phyloP scores from a whole-genome alignment of 257 asterid species.

The Gentiana macrophylla region DNA sequence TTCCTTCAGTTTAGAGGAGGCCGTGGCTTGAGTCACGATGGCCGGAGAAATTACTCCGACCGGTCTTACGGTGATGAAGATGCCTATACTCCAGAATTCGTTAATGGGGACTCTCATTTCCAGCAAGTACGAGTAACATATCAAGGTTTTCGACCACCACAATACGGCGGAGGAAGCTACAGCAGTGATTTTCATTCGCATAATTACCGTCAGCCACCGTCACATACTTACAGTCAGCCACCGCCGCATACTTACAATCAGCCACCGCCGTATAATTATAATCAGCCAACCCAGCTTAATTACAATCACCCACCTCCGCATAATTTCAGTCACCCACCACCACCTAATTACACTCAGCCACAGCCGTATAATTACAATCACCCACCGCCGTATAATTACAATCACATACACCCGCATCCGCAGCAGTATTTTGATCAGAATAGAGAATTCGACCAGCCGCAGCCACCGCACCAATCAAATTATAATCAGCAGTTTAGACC shows the following conservation, averaged over 20 bases:
- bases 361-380: background rate
- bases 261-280: background rate
- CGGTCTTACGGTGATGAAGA: constrained; percentile 17
- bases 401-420: constrained; percentile 2
- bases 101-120: constrained; percentile 55
- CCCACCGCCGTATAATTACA: constrained; percentile 1
- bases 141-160: constrained; percentile 36
- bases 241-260: background rate
- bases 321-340: constrained; percentile 4
- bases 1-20: constrained; percentile 37
- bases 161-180: constrained; percentile 5
- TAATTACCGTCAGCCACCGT: constrained; percentile 3
- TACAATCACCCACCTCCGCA: constrained; percentile 4
- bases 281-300: background rate
- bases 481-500: constrained; percentile 45
- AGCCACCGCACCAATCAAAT: constrained; percentile 17
- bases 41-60: constrained; percentile 49
- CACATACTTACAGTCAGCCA: background rate
- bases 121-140: constrained; percentile 40
- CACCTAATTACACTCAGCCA: background rate
- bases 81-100: constrained; percentile 17
- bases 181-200: constrained; percentile 12
- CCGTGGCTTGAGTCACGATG: constrained; percentile 29
- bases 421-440: constrained; percentile 16
- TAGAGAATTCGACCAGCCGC: constrained; percentile 13